phyloP scores from a whole-genome alignment of 1,139 yeast genomes.

The Insectozyma bohioensis region DNA sequence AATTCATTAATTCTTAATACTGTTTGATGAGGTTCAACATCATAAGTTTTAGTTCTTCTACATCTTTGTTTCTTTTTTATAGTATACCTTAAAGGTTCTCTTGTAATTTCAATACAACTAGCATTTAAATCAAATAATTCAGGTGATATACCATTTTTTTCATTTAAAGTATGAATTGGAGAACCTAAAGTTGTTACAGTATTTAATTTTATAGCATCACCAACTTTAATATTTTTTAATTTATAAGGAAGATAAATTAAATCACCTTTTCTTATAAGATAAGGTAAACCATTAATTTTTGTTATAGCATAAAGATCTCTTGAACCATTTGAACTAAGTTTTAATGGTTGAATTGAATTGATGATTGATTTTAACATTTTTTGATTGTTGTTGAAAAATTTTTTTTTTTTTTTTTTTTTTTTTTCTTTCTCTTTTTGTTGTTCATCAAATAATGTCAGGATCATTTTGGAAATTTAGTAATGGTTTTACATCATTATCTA shows the following conservation, averaged over 20 bases:
- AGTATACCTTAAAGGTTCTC: conserved; percentile 67
- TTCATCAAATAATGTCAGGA: conserved; percentile 53
- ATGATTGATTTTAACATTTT: neutral
- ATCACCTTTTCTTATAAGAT: conserved; percentile 90
- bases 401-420: conserved; percentile 2
- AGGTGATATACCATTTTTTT: conserved; percentile 32
- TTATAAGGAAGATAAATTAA: conserved; percentile 73
- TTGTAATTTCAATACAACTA: conserved; percentile 80
- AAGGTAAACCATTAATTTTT: conserved; percentile 80
- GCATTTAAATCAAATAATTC: conserved; percentile 65
- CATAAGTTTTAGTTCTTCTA: conserved; percentile 77
- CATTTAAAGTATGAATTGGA: conserved; percentile 66
- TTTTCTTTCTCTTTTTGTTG: neutral
- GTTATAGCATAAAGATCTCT: conserved; percentile 73
- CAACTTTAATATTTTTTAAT: conserved; percentile 73
- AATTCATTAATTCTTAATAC: conserved; percentile 77
- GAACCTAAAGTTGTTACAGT: conserved; percentile 85
- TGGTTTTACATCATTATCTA: conserved; percentile 74
- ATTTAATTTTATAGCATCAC: conserved; percentile 70
- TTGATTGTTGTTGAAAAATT: neutral
- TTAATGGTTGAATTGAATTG: conserved; percentile 44
- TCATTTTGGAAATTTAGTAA: conserved; percentile 92
- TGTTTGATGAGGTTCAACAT: conserved; percentile 79
- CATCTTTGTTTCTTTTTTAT: conserved; percentile 73
- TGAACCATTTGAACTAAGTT: conserved; percentile 55